Evolutionary conservation across 345 rosid genomes (phyloP).

Genomic region (Ceriops zippeliana): DNA sequence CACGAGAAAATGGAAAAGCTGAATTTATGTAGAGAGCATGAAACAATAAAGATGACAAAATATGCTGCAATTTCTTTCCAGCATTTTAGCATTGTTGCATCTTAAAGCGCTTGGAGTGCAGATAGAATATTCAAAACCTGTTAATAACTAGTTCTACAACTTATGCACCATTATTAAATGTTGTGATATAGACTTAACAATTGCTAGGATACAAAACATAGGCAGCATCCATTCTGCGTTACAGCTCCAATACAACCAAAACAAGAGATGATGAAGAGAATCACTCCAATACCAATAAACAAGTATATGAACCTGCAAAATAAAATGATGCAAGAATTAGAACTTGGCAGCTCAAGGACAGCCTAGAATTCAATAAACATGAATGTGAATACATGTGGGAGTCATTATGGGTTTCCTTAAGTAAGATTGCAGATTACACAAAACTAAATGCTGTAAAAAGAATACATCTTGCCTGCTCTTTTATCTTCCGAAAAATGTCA

Average conservation of each 20-base stretch:
- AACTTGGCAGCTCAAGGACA: constrained; percentile 3
- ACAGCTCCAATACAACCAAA: constrained; percentile 82
- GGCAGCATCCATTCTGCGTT: constrained; percentile 85
- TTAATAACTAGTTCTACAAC: neutral
- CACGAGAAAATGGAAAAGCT: neutral
- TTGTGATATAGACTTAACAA: neutral
- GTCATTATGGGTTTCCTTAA: neutral
- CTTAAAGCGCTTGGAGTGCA: too few species aligned
- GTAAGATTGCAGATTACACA: neutral
- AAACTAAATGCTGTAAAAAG: neutral
- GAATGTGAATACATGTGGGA: neutral
- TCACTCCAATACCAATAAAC: constrained; percentile 78
- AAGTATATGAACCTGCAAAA: constrained; percentile 83
- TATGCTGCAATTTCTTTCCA: too few species aligned
- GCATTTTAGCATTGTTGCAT: too few species aligned
- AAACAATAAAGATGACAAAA: neutral
- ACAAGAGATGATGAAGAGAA: constrained; percentile 82
- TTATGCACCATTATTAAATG: too few species aligned
- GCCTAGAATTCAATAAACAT: neutral
- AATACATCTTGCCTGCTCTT: neutral
- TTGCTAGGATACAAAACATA: constrained; percentile 84
- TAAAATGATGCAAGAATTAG: constrained; percentile 18
- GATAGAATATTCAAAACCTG: too few species aligned
- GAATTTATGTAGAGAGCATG: neutral
- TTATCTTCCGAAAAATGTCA: neutral